Evolutionary conservation across 768 basidiomycete genomes (phyloP).

Genomic region (Russula emetica): DNA sequence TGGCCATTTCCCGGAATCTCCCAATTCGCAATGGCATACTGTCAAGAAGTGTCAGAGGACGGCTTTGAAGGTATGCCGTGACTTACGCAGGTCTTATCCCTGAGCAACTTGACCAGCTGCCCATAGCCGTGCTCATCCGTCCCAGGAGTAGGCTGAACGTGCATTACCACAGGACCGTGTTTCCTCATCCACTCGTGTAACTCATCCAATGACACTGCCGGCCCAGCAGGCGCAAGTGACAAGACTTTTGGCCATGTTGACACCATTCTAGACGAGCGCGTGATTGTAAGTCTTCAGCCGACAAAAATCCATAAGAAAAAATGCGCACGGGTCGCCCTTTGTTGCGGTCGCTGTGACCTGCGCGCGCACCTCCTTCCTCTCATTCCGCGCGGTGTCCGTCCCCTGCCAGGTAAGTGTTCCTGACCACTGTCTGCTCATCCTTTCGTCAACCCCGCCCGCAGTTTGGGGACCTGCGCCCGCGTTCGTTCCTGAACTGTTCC

Average conservation of each 20-base stretch:
- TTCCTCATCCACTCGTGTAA: constrained; percentile 26
- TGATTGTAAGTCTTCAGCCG: neutral
- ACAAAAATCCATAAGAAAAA: neutral
- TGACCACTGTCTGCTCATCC: constrained; percentile 13
- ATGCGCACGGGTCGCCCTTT: constrained; percentile 20
- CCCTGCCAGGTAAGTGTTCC: constrained; percentile 26
- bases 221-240: constrained; percentile 16
- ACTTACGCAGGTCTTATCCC: constrained; percentile 22
- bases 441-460: neutral
- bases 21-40: constrained; percentile 27
- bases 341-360: constrained; percentile 19
- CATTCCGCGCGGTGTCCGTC: constrained; percentile 19
- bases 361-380: constrained; percentile 26
- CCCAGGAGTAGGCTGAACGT: constrained; percentile 9
- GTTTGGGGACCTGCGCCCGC: neutral
- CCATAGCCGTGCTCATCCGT: constrained; percentile 18
- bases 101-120: constrained; percentile 21
- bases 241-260: constrained; percentile 24
- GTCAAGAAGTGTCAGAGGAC: neutral
- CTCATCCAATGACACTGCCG: constrained; percentile 18
- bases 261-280: neutral
- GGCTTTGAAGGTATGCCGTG: neutral
- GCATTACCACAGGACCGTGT: constrained; percentile 16
- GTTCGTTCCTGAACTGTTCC: neutral
- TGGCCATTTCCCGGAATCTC: constrained; percentile 20